Conservation (phyloP, 352 stramenopile genomes). For the Phytophthora syringae region DNA sequence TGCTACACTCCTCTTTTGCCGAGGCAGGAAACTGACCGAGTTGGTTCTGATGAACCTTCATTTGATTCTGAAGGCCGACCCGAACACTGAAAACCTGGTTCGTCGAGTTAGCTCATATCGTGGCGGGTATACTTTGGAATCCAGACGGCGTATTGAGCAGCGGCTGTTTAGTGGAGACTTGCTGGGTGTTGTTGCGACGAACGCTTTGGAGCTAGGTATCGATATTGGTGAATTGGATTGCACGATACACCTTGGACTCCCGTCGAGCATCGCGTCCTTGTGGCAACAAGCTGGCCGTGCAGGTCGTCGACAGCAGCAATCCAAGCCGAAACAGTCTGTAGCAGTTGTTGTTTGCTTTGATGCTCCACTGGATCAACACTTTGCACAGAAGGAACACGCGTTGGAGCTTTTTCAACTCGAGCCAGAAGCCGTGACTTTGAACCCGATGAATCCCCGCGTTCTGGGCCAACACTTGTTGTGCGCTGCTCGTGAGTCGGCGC, state of each 20-base stretch:
- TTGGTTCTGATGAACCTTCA: constrained; percentile 91
- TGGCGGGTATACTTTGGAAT: constrained; percentile 94
- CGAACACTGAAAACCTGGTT: constrained; percentile 37
- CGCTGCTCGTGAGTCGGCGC: constrained; percentile 91
- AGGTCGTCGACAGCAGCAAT: constrained; percentile 80
- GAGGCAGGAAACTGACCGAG: constrained; percentile 93
- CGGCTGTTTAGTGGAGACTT: constrained; percentile 96
- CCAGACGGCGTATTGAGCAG: constrained; percentile 94
- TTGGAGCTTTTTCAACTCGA: constrained; percentile 70
- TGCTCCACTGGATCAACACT: constrained; percentile 94
- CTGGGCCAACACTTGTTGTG: constrained; percentile 94
- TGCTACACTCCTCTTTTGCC: constrained; percentile 96
- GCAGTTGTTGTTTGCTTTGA: constrained; percentile 96
- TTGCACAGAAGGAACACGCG: constrained; percentile 61
- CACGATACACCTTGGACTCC: constrained; percentile 96
- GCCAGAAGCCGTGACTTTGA: constrained; percentile 84
- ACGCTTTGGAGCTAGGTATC: constrained; percentile 97
- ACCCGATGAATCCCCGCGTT: constrained; percentile 87
- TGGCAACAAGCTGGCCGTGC: constrained; percentile 97
- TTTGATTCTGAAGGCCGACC: constrained; percentile 56
- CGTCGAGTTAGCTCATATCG: constrained; percentile 92
- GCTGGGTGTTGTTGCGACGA: constrained; percentile 95
- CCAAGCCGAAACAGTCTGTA: constrained; percentile 78
- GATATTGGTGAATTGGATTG: constrained; percentile 95
- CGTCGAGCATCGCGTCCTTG: constrained; percentile 92